Percentiles rank a stretch among this genome's conserved stretches.
These are phyloP conservation scores for Pezicula rhizophila DNA, from an alignment of 2,329 filamentous ascomycete species.

Conservation along the genomic window DNA sequence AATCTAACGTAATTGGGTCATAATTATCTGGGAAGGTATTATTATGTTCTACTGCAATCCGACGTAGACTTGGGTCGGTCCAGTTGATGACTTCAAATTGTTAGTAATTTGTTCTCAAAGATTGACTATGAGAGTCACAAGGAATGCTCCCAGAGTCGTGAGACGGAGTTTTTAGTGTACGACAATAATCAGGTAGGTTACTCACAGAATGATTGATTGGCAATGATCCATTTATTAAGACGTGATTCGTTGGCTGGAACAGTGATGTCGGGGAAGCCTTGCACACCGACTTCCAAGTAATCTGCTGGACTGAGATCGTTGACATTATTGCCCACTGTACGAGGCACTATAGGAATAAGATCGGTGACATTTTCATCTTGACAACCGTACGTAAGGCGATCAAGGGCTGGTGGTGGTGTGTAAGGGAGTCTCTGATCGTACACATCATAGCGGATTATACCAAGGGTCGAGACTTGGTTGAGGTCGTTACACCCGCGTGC, in stretches of 20 bases:
- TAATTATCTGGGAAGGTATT: not conserved
- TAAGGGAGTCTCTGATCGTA: slow-evolving; percentile 11
- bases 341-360: slow-evolving; percentile 21
- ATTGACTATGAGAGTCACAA: no score
- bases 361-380: slow-evolving; percentile 14
- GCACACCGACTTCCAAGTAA: slow-evolving; percentile 9
- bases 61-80: slow-evolving; percentile 34
- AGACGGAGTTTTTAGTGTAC: no score
- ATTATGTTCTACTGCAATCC: slow-evolving; percentile 16
- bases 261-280: slow-evolving; percentile 3
- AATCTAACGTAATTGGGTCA: slow-evolving; percentile 5
- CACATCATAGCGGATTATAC: slow-evolving; percentile 20
- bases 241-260: not conserved
- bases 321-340: slow-evolving; percentile 12
- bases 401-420: slow-evolving; percentile 6
- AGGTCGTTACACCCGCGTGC: slow-evolving; percentile 30
- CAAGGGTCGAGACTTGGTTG: slow-evolving; percentile 2
- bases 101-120: no score
- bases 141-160: no score
- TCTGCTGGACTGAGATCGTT: slow-evolving; percentile 5
- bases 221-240: slow-evolving; percentile 39
- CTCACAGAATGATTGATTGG: slow-evolving; percentile 33
- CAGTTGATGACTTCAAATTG: slow-evolving; percentile 30
- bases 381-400: slow-evolving; percentile 7
- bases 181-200: no score